Base-by-base conservation (phyloP, 495 filamentous ascomycete genomes). In the Tricharina praecox region DNA sequence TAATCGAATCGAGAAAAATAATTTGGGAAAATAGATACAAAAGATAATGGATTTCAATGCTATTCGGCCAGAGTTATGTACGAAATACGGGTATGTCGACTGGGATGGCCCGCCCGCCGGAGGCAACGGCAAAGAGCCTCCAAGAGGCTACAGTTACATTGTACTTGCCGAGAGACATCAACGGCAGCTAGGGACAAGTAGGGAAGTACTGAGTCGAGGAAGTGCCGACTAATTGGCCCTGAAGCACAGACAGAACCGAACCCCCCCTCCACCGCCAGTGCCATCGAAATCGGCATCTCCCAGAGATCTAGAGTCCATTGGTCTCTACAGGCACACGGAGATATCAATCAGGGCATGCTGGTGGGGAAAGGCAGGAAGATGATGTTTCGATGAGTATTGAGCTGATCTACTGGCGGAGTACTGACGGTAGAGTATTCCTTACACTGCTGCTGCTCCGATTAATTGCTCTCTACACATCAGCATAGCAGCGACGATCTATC, bases 161-260 rank as follows among this genome's bases (percentile, higher is more conserved):
- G n/a, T n/a, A 43, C 40, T 26, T 43, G 40, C 40, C 40, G 40
- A 43, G 40, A 43, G 13, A 43, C 20, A 13, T 26, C 40, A 10
- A 40, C 2, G n/a, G 18, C 37, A n/a, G n/a, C n/a, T n/a, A n/a
- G n/a, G n/a, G n/a, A n/a, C n/a, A n/a, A n/a, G n/a, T n/a, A n/a
- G n/a, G n/a, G n/a, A n/a, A n/a, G n/a, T n/a, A n/a, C n/a, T n/a
- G n/a, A n/a, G n/a, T n/a, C n/a, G n/a, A n/a, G n/a, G n/a, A 43
- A 43, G 13, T 43, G 23, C 40, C 40, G 40, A 18, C 40, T 23
- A 43, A 43, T 43, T n/a, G n/a, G n/a, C n/a, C n/a, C n/a, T n/a
- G n/a, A n/a, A n/a, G n/a, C n/a, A n/a, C n/a, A n/a, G n/a, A 11
- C 40, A 43, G 20, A 26, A 10, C 10, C 40, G 20, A 25, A 23